Evolutionary conservation across 1,284 basidiomycete species (phyloP), one percentile per base, ranked within the genome.

Genomic region (Coniophora puteana): DNA sequence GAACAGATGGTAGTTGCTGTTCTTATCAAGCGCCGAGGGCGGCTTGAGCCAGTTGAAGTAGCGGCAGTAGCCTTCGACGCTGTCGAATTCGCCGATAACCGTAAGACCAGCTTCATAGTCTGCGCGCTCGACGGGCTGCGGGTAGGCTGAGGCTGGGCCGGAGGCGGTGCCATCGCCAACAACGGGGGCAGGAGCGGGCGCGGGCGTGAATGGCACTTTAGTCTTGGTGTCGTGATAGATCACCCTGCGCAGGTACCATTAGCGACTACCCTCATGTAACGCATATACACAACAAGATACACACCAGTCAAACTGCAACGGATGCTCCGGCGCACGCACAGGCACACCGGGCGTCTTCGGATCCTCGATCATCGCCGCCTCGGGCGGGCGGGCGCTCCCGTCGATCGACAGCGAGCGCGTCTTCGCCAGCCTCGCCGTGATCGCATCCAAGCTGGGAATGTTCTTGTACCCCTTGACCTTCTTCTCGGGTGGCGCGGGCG

Each of bases 11-110:
- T 95, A 95, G 66, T 93, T 95, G 27, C 86, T 85, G 63, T 91
- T 89, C 51, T 82, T 82, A 51, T 91, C 88, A 27, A 96, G 78
- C 51, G 81, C 80, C 35, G 89, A 92, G 2, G 93, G 93, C 2
- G 88, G 84, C 61, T 92, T 90, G 46, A 95, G 78, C 80, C 93
- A 94, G 66, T 94, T 93, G 71, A 94, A 89, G 66, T 92, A 89
- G n/a, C 88, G 78, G 57, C 91, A 93, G 69, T 93, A 96, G 20
- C 82, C 78, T 63, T 96, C 89, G 42, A 96, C 89, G 12, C 91
- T 89, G 54, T 80, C 74, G 63, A 92, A 87, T 51, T 84, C 81
- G 49, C 89, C 88, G 49, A 89, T 78, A 41, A 89, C 78, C 12
- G 78, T 85, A 39, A 91, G 65, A 0, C 86, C 78, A 4, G 85